phyloP scores from a whole-genome alignment of 148 eudicot species.

The Rhododendron molle region DNA sequence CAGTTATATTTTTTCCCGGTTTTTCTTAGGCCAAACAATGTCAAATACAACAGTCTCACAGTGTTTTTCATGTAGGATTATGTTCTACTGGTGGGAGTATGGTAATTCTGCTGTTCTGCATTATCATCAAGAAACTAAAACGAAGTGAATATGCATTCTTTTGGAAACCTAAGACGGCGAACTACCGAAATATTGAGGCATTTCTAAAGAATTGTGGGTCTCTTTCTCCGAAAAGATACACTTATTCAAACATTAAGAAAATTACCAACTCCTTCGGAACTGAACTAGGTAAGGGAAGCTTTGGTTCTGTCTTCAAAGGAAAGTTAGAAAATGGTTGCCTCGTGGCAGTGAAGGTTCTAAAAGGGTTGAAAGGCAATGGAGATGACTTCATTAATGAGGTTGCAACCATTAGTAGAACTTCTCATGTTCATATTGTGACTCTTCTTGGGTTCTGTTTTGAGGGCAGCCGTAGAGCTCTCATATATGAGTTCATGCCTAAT shows the following conservation, averaged over 20 bases:
- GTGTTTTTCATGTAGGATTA: constrained; percentile 12
- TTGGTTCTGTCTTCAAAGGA: constrained; percentile 11
- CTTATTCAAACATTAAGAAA: neutral
- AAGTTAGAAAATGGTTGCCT: neutral
- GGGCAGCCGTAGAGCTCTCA: neutral
- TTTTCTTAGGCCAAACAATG: neutral
- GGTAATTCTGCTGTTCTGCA: no score
- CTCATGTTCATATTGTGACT: constrained; percentile 25
- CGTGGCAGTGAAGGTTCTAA: constrained; percentile 5
- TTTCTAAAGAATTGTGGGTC: constrained; percentile 10
- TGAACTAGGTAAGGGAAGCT: constrained; percentile 10
- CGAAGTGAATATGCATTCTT: neutral
- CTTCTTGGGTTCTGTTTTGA: constrained; percentile 5
- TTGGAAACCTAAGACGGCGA: neutral
- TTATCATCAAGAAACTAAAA: neutral
- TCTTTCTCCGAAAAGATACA: neutral
- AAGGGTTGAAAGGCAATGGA: constrained; percentile 8
- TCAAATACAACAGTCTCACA: neutral
- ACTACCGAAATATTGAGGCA: neutral
- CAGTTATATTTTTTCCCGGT: neutral
- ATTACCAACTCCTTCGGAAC: neutral
- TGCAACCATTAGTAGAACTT: constrained; percentile 20
- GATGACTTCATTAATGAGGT: constrained; percentile 28
- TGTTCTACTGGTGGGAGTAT: no score
- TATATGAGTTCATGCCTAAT: constrained; percentile 17